Evolutionary conservation across 148 eudicot species (phyloP), one percentile per base, ranked within the genome.

Genomic region (Rhododendron griersonianum): DNA sequence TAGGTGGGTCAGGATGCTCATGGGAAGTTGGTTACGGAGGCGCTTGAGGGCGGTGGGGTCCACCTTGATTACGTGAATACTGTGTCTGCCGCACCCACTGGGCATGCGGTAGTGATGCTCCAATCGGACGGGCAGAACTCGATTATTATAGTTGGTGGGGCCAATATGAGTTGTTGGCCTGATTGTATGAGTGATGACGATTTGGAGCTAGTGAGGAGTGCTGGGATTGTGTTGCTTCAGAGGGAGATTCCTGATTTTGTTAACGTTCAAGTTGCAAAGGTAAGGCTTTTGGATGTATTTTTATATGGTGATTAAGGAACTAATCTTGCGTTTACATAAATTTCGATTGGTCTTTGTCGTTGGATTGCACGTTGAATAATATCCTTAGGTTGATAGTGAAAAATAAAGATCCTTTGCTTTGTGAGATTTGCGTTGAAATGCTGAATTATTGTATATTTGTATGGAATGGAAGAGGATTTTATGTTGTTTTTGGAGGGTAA

Each of bases 101-200:
- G 99, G 23, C 98, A 96, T 90, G 99, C 99, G 44, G 97, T 96
- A 85, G 99, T 96, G 79, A 96, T 96, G 99, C 93, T 96, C 33
- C 96, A 92, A 85, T 82, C 91, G 21, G 93, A 91, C 53, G 99
- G 99, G 79, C 95, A 96, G 90, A 96, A 96, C 84, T 94, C 98
- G 1, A 96, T 96, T 85, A 94, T 96, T 78, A 94, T 96, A 86
- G 97, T 94, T 82, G 97, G 99, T 10, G 99, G 99, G 37, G 95
- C 98, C 5, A 95, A 96, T 67, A 94, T 95, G 98, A 81, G 55
- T 47, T 91, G 93, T 41, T 96, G 99, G 98, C 95, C 95, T 35
- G 90, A 91, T 14, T 75, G 47, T 37, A 48, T 96, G 53, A 63
- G 74, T 73, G 92, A 89, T 86, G 84, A 84, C 83, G 92, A 94